phyloP scores from a whole-genome alignment of 495 filamentous ascomycete species.

The Xylaria venustula region DNA sequence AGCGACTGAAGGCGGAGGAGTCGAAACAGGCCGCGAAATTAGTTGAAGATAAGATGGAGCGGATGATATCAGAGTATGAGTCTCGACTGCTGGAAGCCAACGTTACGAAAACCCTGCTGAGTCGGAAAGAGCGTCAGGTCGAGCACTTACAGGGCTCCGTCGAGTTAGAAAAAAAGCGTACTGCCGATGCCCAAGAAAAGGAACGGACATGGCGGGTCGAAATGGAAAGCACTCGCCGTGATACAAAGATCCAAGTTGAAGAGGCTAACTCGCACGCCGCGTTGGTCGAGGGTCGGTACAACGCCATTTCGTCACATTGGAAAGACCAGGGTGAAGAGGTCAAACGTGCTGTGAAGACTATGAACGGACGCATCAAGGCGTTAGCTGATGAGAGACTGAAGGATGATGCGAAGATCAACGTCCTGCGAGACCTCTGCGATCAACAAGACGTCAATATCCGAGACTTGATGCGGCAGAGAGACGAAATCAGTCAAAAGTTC shows the following conservation, averaged over 20 bases:
- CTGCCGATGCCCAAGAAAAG: conserved; percentile 55
- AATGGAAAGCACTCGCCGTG: conserved; percentile 59
- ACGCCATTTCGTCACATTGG: conserved; percentile 67
- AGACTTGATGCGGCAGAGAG: conserved; percentile 56
- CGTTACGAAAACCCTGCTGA: conserved; percentile 66
- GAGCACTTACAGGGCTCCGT: conserved; percentile 67
- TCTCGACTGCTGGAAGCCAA: conserved; percentile 68
- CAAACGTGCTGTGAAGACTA: conserved; percentile 48
- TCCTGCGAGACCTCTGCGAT: conserved; percentile 62
- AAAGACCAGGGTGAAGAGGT: conserved; percentile 63
- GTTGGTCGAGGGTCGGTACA: conserved; percentile 63
- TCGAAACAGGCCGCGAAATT: conserved; percentile 68
- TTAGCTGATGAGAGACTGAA: conserved; percentile 49
- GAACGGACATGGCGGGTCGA: conserved; percentile 63
- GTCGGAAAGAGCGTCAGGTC: conserved; percentile 77
- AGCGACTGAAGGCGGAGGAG: conserved; percentile 70
- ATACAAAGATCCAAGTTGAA: conserved; percentile 60
- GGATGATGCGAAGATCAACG: conserved; percentile 58
- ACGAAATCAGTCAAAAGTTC: conserved; percentile 55
- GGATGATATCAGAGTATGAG: conserved; percentile 64
- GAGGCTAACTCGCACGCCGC: conserved; percentile 57
- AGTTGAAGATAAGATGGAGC: conserved; percentile 70
- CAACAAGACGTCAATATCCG: conserved; percentile 69
- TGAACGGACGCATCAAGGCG: conserved; percentile 50
- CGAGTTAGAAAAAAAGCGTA: conserved; percentile 63